phyloP scores from a whole-genome alignment of 441 rosid genomes.

The Syzygium malaccense region DNA sequence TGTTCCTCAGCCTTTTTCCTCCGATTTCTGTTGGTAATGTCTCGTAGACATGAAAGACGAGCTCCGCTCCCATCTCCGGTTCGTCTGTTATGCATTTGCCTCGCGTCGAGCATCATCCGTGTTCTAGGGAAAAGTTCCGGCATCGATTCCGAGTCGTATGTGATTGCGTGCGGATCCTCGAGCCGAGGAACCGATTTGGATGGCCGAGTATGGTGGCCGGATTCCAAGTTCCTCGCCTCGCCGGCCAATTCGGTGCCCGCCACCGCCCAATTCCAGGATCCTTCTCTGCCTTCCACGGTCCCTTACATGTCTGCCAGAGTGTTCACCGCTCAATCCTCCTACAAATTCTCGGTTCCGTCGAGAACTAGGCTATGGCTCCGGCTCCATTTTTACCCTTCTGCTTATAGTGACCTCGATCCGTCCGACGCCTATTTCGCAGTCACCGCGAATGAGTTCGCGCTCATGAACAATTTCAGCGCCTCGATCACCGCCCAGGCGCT shows the following conservation, averaged over 20 bases:
- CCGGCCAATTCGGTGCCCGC: background rate
- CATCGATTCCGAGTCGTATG: background rate
- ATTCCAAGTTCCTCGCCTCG: background rate
- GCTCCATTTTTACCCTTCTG: conserved; percentile 4
- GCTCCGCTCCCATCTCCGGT: background rate
- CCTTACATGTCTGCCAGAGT: conserved; percentile 12
- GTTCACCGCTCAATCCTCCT: conserved; percentile 8
- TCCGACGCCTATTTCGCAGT: background rate
- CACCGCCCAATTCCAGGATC: conserved; percentile 4
- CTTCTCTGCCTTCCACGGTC: conserved; percentile 7
- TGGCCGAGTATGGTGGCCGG: background rate
- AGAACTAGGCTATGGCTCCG: conserved; percentile 1
- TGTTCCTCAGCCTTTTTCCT: background rate
- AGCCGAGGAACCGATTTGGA: background rate
- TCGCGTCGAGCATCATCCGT: background rate
- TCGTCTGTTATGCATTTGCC: background rate
- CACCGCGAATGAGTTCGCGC: background rate
- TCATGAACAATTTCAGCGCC: conserved; percentile 11
- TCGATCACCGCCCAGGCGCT: conserved; percentile 6
- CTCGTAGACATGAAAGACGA: background rate
- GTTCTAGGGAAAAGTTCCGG: background rate
- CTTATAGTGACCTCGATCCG: background rate
- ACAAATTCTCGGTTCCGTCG: background rate
- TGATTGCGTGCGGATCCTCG: background rate
- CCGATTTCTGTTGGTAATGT: background rate